Conservation (phyloP, 148 eudicot species). For the Chenopodium suecicum region DNA sequence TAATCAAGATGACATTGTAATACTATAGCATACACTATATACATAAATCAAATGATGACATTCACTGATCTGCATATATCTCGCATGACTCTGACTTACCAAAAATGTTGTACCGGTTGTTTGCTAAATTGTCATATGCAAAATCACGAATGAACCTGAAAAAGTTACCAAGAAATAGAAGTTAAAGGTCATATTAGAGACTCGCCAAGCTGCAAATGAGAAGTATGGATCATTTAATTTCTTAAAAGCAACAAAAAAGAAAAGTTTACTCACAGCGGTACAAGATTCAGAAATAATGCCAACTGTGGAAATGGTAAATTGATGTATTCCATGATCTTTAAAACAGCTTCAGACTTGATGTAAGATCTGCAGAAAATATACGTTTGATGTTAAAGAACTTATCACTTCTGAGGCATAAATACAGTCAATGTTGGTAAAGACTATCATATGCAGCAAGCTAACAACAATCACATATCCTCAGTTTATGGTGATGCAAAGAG, state of each 20-base stretch:
- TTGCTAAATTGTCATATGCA: slow-evolving; percentile 85
- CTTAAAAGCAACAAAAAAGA: too few species aligned
- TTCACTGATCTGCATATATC: slow-evolving; percentile 38
- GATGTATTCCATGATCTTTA: slow-evolving; percentile 96
- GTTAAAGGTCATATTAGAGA: neutral
- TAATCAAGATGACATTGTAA: neutral
- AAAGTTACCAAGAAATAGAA: neutral
- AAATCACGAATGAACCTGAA: slow-evolving; percentile 86
- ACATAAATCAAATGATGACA: neutral
- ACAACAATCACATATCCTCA: neutral
- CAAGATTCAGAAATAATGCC: slow-evolving; percentile 73
- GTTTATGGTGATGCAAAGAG: neutral
- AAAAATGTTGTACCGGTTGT: slow-evolving; percentile 78
- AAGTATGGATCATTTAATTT: neutral
- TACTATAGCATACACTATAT: neutral
- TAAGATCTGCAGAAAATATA: slow-evolving; percentile 54
- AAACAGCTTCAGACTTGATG: slow-evolving; percentile 90
- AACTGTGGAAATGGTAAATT: slow-evolving; percentile 88
- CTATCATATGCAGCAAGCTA: neutral
- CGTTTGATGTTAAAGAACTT: neutral
- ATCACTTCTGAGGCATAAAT: neutral
- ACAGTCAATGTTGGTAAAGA: neutral
- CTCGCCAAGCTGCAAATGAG: neutral
- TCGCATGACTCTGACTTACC: slow-evolving; percentile 95
- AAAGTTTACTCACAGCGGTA: slow-evolving; percentile 56